phyloP scores from a whole-genome alignment of 306 rosid genomes.

The Dalbergia oliveri region DNA sequence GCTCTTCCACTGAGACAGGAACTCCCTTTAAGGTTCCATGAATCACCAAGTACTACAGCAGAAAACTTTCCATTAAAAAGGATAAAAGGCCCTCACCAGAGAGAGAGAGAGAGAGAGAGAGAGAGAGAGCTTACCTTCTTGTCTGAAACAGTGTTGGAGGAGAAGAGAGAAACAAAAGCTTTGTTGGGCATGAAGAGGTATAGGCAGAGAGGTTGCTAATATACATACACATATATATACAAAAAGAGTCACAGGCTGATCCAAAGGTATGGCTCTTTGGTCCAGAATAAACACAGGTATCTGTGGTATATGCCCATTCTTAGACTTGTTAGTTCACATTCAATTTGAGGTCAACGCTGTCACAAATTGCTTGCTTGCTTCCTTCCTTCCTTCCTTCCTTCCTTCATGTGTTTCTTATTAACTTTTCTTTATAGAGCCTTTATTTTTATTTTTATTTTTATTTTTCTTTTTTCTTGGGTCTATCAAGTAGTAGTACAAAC shows the following conservation, averaged over 20 bases:
- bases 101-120: constrained; percentile 3
- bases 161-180: constrained; percentile 12
- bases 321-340: neutral
- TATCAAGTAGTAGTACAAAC: too few species aligned
- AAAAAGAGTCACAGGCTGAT: neutral
- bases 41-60: neutral
- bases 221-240: neutral
- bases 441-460: too few species aligned
- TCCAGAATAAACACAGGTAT: constrained; percentile 39
- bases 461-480: too few species aligned
- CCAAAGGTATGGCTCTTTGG: neutral
- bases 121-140: constrained; percentile 31
- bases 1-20: constrained; percentile 18
- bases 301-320: constrained; percentile 42
- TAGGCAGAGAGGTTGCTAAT: neutral
- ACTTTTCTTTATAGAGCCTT: neutral
- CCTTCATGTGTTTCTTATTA: neutral
- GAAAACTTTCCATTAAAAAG: neutral
- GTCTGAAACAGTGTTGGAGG: neutral
- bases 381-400: constrained; percentile 11
- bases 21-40: constrained; percentile 24
- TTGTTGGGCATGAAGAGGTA: neutral
- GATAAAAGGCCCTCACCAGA: constrained; percentile 13
- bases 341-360: constrained; percentile 43
- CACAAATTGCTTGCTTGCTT: constrained; percentile 32